Evolutionary conservation across 441 rosid genomes (phyloP), one percentile per base, ranked within the genome.

Genomic region (Gossypium lobatum): DNA sequence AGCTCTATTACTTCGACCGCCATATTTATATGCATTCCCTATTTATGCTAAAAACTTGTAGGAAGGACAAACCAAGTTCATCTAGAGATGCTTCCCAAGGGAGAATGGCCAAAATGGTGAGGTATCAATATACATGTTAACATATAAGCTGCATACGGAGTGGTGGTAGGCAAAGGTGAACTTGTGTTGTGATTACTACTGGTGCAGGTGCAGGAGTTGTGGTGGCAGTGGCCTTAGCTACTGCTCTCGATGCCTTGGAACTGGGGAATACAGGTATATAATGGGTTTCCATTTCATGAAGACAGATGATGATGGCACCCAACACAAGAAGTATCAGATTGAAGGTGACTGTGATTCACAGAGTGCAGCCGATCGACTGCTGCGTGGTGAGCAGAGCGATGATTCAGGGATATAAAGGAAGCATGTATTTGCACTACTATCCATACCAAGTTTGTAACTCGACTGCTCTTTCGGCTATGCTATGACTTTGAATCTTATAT

Each of bases 61-160:
- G 98, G 97, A 52, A 84, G 98, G 84, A 91, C 85, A 52, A 88
- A 87, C 75, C 62, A 54, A 34, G 80, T 82, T 62, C 80, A 86
- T 71, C 39, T 83, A 59, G 79, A 79, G 26, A 84, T 88, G 90
- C 95, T 93, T 82, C 94, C 98, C 0, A 83, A 28, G 83, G 95
- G 98, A 76, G 91, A 85, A 74, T 88, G 98, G 95, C 97, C 95
- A 45, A 89, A 83, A 88, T 93, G 97, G 97, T 90, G 82, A 81
- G 85, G 64, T 10, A 66, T 11, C 34, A 57, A 57, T 21, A 11
- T 14, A 25, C 5, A 11, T 59, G 0, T 4, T 26, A 4, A 11
- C 4, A 7, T 3, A 18, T 25, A 37, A 9, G 54, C 62, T 68
- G 67, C 64, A 73, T 64, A 20, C 26, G 37, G 2, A 48, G 39